phyloP scores from a whole-genome alignment of 2,329 filamentous ascomycete genomes.

The Pseudocercospora vitis region DNA sequence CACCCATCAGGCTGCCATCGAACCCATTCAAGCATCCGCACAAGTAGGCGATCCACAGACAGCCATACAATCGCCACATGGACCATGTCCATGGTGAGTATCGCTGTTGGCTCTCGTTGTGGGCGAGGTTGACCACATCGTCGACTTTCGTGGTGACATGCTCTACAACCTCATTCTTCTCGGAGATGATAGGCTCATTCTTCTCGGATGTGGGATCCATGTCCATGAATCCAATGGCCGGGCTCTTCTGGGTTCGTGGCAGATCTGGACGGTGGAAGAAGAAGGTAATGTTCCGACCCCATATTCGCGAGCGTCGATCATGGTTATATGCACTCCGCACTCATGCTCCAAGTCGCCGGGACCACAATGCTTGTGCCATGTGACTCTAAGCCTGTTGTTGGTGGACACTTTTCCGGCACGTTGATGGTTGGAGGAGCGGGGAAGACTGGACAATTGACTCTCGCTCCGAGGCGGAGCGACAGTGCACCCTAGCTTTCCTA shows the following conservation, averaged over 20 bases:
- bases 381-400: not conserved
- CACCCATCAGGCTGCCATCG: slow-evolving; percentile 11
- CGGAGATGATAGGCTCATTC: not conserved
- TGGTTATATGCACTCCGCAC: slow-evolving; percentile 1
- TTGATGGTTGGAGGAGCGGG: not conserved
- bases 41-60: slow-evolving; percentile 10
- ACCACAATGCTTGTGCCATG: not conserved
- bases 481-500: too few species aligned
- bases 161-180: slow-evolving; percentile 9
- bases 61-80: slow-evolving; percentile 11
- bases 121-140: slow-evolving; percentile 5
- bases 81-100: slow-evolving; percentile 11
- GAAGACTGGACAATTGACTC: too few species aligned
- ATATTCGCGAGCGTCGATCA: not conserved
- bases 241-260: not conserved
- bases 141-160: slow-evolving; percentile 7
- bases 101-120: slow-evolving; percentile 5
- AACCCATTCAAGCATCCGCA: slow-evolving; percentile 11
- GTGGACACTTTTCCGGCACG: too few species aligned
- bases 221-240: not conserved
- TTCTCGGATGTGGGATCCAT: slow-evolving; percentile 4
- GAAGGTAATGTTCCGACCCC: not conserved
- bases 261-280: not conserved
- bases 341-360: not conserved
- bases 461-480: too few species aligned